A percentile compares a stretch with the other conserved stretches of the same genome.
phyloP scores from a whole-genome alignment of 225 moss, liverwort and hornwort genomes.

The Polytrichum commune region DNA sequence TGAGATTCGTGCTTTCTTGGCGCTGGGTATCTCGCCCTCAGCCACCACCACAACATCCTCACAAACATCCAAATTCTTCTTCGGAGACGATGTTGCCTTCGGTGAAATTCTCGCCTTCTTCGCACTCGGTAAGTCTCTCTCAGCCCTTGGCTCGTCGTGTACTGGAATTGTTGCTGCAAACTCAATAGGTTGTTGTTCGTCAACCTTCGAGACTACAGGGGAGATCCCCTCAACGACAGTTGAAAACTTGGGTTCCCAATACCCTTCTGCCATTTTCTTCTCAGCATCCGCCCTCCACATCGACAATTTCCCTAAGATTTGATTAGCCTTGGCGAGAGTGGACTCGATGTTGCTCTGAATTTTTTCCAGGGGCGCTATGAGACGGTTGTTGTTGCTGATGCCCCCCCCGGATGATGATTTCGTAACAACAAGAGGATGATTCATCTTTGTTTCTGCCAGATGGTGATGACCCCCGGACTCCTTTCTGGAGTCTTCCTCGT shows the following conservation, averaged over 20 bases:
- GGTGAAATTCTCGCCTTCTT: conserved; percentile 35
- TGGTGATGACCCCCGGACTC: not conserved
- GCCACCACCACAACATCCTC: conserved; percentile 21
- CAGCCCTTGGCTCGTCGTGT: conserved; percentile 17
- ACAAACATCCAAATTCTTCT: conserved; percentile 17
- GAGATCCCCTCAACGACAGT: conserved; percentile 4
- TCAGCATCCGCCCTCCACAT: conserved; percentile 33
- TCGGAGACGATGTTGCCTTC: conserved; percentile 2
- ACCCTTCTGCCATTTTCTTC: conserved; percentile 26
- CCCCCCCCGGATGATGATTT: not conserved
- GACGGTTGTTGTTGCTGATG: not conserved
- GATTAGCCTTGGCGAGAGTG: conserved; percentile 40
- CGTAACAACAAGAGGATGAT: not conserved
- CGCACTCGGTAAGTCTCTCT: conserved; percentile 30
- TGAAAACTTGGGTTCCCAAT: conserved; percentile 26
- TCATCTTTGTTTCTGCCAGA: not conserved
- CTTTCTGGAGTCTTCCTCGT: conserved; percentile 1
- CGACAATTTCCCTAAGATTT: conserved; percentile 31
- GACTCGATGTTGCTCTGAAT: conserved; percentile 29
- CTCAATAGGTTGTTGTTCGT: not conserved
- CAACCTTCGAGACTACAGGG: conserved; percentile 5
- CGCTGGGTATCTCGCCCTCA: conserved; percentile 14
- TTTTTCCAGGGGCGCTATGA: conserved; percentile 16
- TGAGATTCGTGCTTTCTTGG: conserved; percentile 7
- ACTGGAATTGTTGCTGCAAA: not conserved